Conservation (phyloP, 208 protist genomes). For the Vickermania spadyakhi region DNA sequence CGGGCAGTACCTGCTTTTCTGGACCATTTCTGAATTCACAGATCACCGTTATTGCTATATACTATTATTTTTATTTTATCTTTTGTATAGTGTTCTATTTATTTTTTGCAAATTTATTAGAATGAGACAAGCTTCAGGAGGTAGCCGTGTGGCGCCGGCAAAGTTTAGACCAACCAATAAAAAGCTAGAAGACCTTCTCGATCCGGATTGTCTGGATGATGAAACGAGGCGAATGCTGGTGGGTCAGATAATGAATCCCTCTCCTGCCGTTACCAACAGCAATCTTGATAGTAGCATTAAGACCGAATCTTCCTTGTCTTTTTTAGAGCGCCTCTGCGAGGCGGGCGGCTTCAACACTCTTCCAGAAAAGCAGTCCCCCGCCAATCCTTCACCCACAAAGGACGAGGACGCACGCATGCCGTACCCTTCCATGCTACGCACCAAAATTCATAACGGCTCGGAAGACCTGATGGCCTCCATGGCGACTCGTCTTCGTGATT, state of each 20-base stretch:
- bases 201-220: slow-evolving; percentile 73
- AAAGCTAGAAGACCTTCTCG: slow-evolving; percentile 31
- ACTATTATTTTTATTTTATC: no score
- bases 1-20: no score
- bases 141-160: no score
- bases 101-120: slow-evolving; percentile 3
- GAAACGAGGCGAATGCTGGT: slow-evolving; percentile 64
- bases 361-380: not conserved
- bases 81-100: slow-evolving; percentile 1
- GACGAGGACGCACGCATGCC: slow-evolving; percentile 11
- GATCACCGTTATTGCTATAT: no score
- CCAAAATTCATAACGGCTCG: slow-evolving; percentile 21
- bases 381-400: not conserved
- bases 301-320: not conserved
- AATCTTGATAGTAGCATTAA: not conserved
- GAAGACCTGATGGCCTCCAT: slow-evolving; percentile 58
- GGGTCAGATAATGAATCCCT: slow-evolving; percentile 29
- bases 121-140: no score
- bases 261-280: slow-evolving; percentile 2
- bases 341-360: not conserved
- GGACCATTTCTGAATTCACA: no score
- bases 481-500: slow-evolving; percentile 48
- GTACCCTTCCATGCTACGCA: slow-evolving; percentile 43
- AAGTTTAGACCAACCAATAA: not conserved
- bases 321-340: not conserved